Evolutionary conservation across 2,329 filamentous ascomycete genomes (phyloP), one percentile per base, ranked within the genome.

Genomic region (Neurospora crassa): DNA sequence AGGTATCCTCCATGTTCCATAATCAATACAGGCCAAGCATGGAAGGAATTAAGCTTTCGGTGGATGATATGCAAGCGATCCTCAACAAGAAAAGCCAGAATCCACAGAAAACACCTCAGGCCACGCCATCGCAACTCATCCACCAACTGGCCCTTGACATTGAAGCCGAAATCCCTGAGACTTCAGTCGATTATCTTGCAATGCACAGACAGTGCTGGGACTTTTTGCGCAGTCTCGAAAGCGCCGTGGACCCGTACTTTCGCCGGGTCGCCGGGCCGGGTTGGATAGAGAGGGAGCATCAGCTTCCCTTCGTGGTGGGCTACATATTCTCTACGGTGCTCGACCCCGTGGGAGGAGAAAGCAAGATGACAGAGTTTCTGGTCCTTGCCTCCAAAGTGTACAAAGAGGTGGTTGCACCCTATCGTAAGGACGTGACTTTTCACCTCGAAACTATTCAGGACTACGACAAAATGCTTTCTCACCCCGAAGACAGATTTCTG

Each of bases 211-310:
- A 43, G 7, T 67, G 47, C 53, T 70, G 69, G 69, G 24, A 45
- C 20, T 42, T 70, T 37, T 37, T 67, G 47, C 29, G 40, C 12
- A 42, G 41, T 40, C 37, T 70, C n/a, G 3, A 42, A 42, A 2
- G 5, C n/a, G 67, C 67, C 37, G 67, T 68, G 16, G 53, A 63
- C 11, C 53, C 53, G 3, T 68, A 68, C 67, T 40, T 40, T 29
- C 29, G 2, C 40, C 67, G 37, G 3, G 37, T 68, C 10, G 53
- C 53, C 53, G 68, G 68, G 12, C 68, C 68, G 2, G 11, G n/a
- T 14, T 70, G 69, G 69, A 67, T 67, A 40, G 53, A 40, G n/a
- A 16, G 34, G n/a, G 69, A 70, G 20, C 67, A 70, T 24, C 69
- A 67, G 53, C 53, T 67, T 6, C 69, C 69, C 47, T 70, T 70